Conservation (phyloP, 441 rosid genomes). For the Raphanus hybrid region DNA sequence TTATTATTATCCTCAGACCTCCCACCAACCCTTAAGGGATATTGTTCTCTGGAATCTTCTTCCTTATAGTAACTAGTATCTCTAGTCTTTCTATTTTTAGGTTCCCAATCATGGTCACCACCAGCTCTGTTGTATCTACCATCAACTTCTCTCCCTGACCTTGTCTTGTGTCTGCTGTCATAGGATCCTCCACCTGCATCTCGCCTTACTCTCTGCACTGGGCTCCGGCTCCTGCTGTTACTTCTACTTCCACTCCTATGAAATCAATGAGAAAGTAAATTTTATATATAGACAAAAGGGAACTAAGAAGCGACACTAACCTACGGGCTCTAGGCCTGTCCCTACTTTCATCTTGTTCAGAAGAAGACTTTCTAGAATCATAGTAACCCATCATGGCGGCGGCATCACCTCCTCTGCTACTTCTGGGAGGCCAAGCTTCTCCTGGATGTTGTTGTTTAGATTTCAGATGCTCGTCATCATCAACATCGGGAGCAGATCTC, state of each 20-base stretch:
- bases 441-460: slow-evolving; percentile 46
- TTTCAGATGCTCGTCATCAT: not conserved
- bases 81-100: slow-evolving; percentile 55
- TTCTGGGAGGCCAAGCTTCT: slow-evolving; percentile 58
- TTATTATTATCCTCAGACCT: slow-evolving; percentile 45
- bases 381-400: slow-evolving; percentile 46
- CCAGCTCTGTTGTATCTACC: slow-evolving; percentile 87
- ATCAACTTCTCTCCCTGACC: slow-evolving; percentile 73
- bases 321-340: slow-evolving; percentile 63
- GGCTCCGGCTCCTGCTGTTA: slow-evolving; percentile 59
- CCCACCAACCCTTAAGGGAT: slow-evolving; percentile 50
- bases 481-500: slow-evolving; percentile 52
- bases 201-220: slow-evolving; percentile 62
- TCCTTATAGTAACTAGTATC: too few relatives aligned
- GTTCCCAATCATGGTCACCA: slow-evolving; percentile 66
- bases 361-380: slow-evolving; percentile 68
- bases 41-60: slow-evolving; percentile 55
- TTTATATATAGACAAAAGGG: not conserved
- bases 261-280: not conserved
- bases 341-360: slow-evolving; percentile 74
- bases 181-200: slow-evolving; percentile 53
- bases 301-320: slow-evolving; percentile 41
- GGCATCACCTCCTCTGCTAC: slow-evolving; percentile 44
- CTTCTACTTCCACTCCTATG: slow-evolving; percentile 60
- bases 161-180: slow-evolving; percentile 64